Conservation (phyloP, 768 basidiomycete species). For the Hygrocybe punicea region DNA sequence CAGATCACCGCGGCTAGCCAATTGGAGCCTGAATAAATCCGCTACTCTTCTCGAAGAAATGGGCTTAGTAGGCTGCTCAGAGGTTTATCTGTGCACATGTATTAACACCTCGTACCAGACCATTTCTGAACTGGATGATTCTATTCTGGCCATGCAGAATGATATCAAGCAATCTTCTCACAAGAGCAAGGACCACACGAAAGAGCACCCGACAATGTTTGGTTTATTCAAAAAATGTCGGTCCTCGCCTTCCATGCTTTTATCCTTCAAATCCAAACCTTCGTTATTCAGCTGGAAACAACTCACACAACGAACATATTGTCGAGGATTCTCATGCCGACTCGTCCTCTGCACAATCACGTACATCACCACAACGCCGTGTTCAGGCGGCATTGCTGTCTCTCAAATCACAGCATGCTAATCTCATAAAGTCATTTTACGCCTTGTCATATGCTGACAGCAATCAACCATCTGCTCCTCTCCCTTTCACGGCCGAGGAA, state of each 20-base stretch:
- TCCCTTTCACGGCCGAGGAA: constrained; percentile 51
- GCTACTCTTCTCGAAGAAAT: constrained; percentile 62
- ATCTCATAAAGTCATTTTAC: constrained; percentile 46
- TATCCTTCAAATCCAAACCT: neutral
- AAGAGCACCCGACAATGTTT: constrained; percentile 36
- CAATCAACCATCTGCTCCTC: constrained; percentile 22
- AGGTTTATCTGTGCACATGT: neutral
- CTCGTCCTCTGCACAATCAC: neutral
- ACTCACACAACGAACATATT: neutral
- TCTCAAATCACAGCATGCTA: constrained; percentile 58
- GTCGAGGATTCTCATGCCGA: constrained; percentile 11
- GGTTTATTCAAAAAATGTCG: constrained; percentile 61
- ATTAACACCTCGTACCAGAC: constrained; percentile 39
- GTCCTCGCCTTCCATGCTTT: constrained; percentile 12
- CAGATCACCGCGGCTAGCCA: constrained; percentile 44
- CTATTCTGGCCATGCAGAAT: constrained; percentile 43
- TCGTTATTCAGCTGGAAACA: constrained; percentile 1
- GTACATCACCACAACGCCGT: constrained; percentile 37
- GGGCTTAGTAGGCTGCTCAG: constrained; percentile 46
- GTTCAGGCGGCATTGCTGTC: constrained; percentile 47
- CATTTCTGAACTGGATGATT: constrained; percentile 55
- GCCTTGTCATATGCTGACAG: constrained; percentile 29
- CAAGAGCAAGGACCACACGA: constrained; percentile 43
- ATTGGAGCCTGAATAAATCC: constrained; percentile 46
- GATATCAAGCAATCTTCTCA: constrained; percentile 39